phyloP scores from a whole-genome alignment of 108 stramenopile species.

The Conticribra guillardii region DNA sequence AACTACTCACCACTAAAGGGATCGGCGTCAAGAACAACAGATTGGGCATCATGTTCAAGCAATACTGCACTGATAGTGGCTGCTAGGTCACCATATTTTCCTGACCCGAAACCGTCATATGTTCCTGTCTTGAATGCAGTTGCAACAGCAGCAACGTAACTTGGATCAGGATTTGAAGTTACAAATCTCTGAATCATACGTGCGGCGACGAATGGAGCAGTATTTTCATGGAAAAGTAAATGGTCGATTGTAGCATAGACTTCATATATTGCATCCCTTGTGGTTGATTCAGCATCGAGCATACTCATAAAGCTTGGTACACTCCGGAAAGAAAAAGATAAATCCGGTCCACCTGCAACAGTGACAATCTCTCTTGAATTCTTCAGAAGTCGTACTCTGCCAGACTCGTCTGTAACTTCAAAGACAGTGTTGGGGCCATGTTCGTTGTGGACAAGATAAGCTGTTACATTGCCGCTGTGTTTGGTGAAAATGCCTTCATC shows the following conservation, averaged over 20 bases:
- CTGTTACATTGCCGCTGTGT: conserved; percentile 33
- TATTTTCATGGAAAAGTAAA: conserved; percentile 58
- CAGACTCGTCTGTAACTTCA: conserved; percentile 33
- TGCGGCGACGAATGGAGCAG: conserved; percentile 54
- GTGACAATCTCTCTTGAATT: conserved; percentile 36
- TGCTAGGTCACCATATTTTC: conserved; percentile 66
- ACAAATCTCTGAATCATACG: conserved; percentile 58
- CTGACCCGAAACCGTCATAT: conserved; percentile 29
- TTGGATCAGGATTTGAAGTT: conserved; percentile 55
- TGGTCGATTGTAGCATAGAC: conserved; percentile 60
- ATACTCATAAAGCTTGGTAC: conserved; percentile 54
- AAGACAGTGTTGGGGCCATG: conserved; percentile 37
- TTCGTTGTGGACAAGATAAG: conserved; percentile 21
- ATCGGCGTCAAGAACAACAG: conserved; percentile 57
- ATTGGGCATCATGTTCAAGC: conserved; percentile 59
- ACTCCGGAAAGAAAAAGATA: conserved; percentile 54
- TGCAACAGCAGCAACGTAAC: conserved; percentile 49
- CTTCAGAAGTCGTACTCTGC: conserved; percentile 25
- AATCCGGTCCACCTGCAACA: conserved; percentile 22
- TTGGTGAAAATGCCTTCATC: conserved; percentile 22
- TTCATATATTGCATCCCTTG: conserved; percentile 51
- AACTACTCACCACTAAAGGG: conserved; percentile 62
- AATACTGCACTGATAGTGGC: conserved; percentile 67
- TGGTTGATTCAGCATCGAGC: conserved; percentile 30
- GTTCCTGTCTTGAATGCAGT: not conserved